These are phyloP conservation scores for Parastagonospora nodorum DNA, from an alignment of 2,329 filamentous ascomycete species.

Conservation along the genomic window DNA sequence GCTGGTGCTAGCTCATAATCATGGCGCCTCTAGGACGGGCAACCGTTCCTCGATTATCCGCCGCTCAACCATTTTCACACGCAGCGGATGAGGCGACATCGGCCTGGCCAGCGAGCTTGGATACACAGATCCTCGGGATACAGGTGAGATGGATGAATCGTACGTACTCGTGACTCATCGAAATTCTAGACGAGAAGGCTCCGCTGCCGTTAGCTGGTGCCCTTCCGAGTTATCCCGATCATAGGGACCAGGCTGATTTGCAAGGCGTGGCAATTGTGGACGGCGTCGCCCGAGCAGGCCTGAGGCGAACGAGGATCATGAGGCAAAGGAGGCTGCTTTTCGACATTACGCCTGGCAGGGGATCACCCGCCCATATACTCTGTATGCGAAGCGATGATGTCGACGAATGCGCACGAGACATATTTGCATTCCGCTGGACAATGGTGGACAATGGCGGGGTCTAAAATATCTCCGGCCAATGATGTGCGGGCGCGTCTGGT, in stretches of 20 bases:
- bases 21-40: neutral
- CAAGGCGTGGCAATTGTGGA: neutral
- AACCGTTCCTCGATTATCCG: conserved; percentile 36
- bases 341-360: neutral
- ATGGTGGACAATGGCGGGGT: conserved; percentile 28
- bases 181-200: conserved; percentile 26
- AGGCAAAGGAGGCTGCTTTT: neutral
- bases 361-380: neutral
- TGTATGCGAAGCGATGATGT: conserved; percentile 19
- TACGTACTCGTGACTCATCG: conserved; percentile 45
- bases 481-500: conserved; percentile 11
- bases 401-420: conserved; percentile 17
- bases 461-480: conserved; percentile 32
- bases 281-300: conserved; percentile 5
- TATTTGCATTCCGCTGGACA: conserved; percentile 27
- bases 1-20: conserved; percentile 14
- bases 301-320: conserved; percentile 1
- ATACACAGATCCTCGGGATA: conserved; percentile 9
- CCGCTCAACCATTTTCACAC: conserved; percentile 11
- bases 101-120: conserved; percentile 25
- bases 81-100: conserved; percentile 39
- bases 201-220: conserved; percentile 22
- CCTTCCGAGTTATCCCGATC: conserved; percentile 39
- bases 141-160: conserved; percentile 26
- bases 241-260: conserved; percentile 2